Evolutionary conservation across 768 basidiomycete genomes (phyloP).

Genomic region (Glaciozyma antarctica): DNA sequence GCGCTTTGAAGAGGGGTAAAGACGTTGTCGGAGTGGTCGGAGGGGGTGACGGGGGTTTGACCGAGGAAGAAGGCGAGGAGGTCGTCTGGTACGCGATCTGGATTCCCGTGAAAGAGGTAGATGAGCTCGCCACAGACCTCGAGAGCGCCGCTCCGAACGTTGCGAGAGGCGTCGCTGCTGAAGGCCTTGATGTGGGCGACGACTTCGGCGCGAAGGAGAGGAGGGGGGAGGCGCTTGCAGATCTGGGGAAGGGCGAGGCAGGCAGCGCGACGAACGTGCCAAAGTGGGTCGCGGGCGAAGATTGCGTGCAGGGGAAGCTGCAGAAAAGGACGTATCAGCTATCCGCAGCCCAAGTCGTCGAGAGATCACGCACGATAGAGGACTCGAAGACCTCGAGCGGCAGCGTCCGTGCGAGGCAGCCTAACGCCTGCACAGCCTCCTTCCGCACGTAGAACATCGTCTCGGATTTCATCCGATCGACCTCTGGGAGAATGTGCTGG

Average conservation of each 20-base stretch:
- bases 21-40: conserved; percentile 9
- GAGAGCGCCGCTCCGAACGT: conserved; percentile 68
- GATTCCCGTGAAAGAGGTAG: conserved; percentile 59
- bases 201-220: conserved; percentile 55
- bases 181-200: conserved; percentile 57
- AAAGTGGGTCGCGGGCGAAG: conserved; percentile 58
- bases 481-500: conserved; percentile 30
- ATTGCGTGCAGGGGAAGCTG: conserved; percentile 72
- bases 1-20: conserved; percentile 23
- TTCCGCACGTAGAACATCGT: conserved; percentile 60
- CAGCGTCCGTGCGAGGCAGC: conserved; percentile 76
- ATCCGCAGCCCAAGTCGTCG: conserved; percentile 6
- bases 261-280: conserved; percentile 80
- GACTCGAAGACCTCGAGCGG: conserved; percentile 64
- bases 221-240: conserved; percentile 54
- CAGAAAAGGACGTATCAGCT: not conserved
- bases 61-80: conserved; percentile 71
- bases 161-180: conserved; percentile 52
- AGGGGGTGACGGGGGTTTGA: conserved; percentile 22
- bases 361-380: conserved; percentile 33
- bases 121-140: conserved; percentile 85
- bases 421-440: conserved; percentile 79
- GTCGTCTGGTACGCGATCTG: conserved; percentile 53
- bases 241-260: conserved; percentile 76
- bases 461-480: conserved; percentile 33